Percentiles rank a stretch among this genome's conserved stretches.
Conservation (phyloP, 805 yeast species). For the Metschnikowia aberdeeniae region DNA sequence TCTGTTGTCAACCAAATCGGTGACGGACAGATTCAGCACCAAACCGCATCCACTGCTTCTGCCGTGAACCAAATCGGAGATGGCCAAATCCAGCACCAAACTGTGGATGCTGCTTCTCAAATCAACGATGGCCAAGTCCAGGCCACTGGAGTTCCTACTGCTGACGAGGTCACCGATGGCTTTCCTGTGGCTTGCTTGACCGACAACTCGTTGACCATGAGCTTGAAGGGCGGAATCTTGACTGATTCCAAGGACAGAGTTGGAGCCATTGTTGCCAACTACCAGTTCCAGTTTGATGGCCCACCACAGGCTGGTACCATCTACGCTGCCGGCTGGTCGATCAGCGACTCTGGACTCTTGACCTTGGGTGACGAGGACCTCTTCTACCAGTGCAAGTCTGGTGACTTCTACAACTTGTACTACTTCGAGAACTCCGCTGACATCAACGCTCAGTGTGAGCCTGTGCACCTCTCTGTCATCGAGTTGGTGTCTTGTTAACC, state of each 20-base stretch:
- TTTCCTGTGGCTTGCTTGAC: slow-evolving; percentile 21
- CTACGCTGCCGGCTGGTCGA: slow-evolving; percentile 37
- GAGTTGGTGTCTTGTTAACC: slow-evolving; percentile 52
- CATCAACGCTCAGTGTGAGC: slow-evolving; percentile 47
- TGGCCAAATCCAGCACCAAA: slow-evolving; percentile 22
- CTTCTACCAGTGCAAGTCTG: slow-evolving; percentile 74
- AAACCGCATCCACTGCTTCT: slow-evolving; percentile 13
- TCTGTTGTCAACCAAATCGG: slow-evolving; percentile 22
- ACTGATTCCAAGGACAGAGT: slow-evolving; percentile 61
- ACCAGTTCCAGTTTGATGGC: slow-evolving; percentile 78
- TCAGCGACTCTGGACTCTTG: slow-evolving; percentile 52
- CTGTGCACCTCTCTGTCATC: slow-evolving; percentile 58
- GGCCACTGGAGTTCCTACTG: slow-evolving; percentile 27
- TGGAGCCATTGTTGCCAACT: slow-evolving; percentile 77
- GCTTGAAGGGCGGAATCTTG: slow-evolving; percentile 47
- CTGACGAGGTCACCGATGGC: slow-evolving; percentile 8
- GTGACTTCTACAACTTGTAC: slow-evolving; percentile 75
- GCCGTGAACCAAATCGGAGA: slow-evolving; percentile 17
- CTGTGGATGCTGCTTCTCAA: slow-evolving; percentile 17
- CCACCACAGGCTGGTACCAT: slow-evolving; percentile 61
- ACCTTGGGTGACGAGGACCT: slow-evolving; percentile 59
- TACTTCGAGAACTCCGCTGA: slow-evolving; percentile 50
- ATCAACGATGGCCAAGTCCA: slow-evolving; percentile 33
- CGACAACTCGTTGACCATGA: slow-evolving; percentile 47
- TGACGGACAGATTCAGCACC: slow-evolving; percentile 27